A percentile compares a stretch with the other conserved stretches of the same genome.
These are phyloP conservation scores for Fusarium dimerum DNA, from an alignment of 2,329 filamentous ascomycete genomes.

Conservation along the genomic window DNA sequence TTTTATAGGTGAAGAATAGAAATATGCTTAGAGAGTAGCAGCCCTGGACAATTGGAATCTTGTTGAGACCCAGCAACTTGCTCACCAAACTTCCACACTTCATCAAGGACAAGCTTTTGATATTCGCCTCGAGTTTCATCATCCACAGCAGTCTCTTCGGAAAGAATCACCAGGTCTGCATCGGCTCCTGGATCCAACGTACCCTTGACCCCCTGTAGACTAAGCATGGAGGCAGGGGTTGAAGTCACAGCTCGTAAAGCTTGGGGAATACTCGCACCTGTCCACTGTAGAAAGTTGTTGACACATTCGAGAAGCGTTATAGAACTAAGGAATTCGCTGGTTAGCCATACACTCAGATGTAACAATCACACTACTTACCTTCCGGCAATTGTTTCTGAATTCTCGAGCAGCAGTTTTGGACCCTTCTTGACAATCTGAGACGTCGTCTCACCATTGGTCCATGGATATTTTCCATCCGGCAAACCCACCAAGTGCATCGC, in stretches of 20 bases:
- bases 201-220: constrained; percentile 67
- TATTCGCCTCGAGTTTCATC: constrained; percentile 38
- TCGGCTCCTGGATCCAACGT: constrained; percentile 62
- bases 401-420: constrained; percentile 71
- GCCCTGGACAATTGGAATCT: too few species aligned
- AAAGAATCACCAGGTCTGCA: constrained; percentile 69
- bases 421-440: constrained; percentile 70
- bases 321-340: constrained; percentile 44
- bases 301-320: constrained; percentile 79
- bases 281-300: constrained; percentile 78
- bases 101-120: constrained; percentile 63
- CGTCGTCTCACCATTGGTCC: constrained; percentile 71
- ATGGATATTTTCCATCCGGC: constrained; percentile 80
- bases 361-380: constrained; percentile 51
- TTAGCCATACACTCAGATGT: background rate
- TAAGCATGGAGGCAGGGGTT: constrained; percentile 77
- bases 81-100: constrained; percentile 78
- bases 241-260: constrained; percentile 73
- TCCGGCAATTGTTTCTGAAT: constrained; percentile 76
- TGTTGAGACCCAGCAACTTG: constrained; percentile 41
- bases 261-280: constrained; percentile 65
- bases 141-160: constrained; percentile 43
- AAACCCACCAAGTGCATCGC: constrained; percentile 87
- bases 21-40: too few species aligned
- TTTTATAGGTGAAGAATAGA: too few species aligned